Percentiles rank a stretch among this genome's conserved stretches.
Conservation (phyloP, 129 eudicot genomes). For the Flaveria trinervia region DNA sequence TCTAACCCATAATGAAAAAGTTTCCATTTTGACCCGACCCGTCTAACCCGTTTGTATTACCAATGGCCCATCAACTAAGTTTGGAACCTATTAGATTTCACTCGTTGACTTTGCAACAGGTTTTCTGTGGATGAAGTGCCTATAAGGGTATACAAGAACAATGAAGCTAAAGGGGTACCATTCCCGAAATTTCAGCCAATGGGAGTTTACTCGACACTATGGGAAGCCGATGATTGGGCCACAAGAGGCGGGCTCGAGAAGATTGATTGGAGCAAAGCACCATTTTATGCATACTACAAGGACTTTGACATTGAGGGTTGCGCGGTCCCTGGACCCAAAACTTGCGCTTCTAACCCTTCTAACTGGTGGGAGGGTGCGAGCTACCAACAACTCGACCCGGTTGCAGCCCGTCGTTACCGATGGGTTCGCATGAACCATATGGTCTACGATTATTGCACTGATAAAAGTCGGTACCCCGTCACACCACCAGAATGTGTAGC, state of each 20-base stretch:
- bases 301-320: constrained; percentile 97
- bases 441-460: constrained; percentile 95
- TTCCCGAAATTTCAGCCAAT: constrained; percentile 82
- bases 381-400: constrained; percentile 64
- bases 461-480: constrained; percentile 59
- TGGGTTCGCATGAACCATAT: constrained; percentile 90
- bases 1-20: not conserved
- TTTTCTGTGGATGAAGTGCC: constrained; percentile 85
- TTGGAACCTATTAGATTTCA: not conserved
- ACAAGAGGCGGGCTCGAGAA: constrained; percentile 94
- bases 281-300: constrained; percentile 89
- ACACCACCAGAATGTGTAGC: constrained; percentile 79
- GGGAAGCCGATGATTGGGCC: constrained; percentile 99
- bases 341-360: constrained; percentile 54
- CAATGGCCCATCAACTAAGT: not conserved
- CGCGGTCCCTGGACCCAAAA: constrained; percentile 62
- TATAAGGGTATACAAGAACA: constrained; percentile 89
- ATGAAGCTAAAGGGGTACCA: constrained; percentile 82
- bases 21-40: not conserved
- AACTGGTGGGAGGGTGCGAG: constrained; percentile 89
- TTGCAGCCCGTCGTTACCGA: constrained; percentile 57
- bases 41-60: not conserved
- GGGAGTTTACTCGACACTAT: constrained; percentile 88
- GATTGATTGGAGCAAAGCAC: constrained; percentile 94
- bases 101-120: constrained; percentile 22